Percentiles rank a stretch among this genome's conserved stretches.
These are phyloP conservation scores for Lecanoromycetidae sp. DNA, from an alignment of 2,329 filamentous ascomycete species.

Conservation along the genomic window DNA sequence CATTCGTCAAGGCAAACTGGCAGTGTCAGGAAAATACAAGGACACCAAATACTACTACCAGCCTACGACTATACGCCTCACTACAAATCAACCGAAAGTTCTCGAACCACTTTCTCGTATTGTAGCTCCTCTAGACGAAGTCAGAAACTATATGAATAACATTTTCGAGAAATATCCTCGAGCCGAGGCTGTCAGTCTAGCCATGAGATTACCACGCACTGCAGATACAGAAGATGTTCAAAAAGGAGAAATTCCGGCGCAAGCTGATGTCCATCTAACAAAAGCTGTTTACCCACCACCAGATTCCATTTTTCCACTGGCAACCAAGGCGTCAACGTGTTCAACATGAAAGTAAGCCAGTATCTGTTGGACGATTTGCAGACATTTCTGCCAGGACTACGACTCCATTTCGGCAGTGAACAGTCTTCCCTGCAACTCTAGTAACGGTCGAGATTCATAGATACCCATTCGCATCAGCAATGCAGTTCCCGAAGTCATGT, in stretches of 20 bases:
- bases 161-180: conserved; percentile 45
- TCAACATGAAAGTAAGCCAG: neutral
- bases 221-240: conserved; percentile 2
- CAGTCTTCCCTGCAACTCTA: no score
- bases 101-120: conserved; percentile 45
- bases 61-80: conserved; percentile 45
- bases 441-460: no score
- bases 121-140: conserved; percentile 42
- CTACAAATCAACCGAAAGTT: conserved; percentile 39
- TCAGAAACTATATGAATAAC: conserved; percentile 43
- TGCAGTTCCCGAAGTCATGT: no score
- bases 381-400: neutral
- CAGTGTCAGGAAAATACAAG: conserved; percentile 23
- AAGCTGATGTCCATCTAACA: neutral
- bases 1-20: conserved; percentile 32
- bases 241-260: neutral
- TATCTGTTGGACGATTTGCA: neutral
- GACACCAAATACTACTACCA: conserved; percentile 36
- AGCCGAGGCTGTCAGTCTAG: conserved; percentile 42
- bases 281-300: conserved; percentile 14
- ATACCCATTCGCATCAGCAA: no score
- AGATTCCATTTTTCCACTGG: conserved; percentile 14
- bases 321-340: neutral
- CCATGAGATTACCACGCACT: conserved; percentile 12
- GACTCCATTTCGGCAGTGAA: neutral